Percentiles rank a stretch among this genome's conserved stretches.
Evolutionary conservation across 192 early-diverging fungal genomes (phyloP).

Genomic region (Rhizoclosmatium globosum): DNA sequence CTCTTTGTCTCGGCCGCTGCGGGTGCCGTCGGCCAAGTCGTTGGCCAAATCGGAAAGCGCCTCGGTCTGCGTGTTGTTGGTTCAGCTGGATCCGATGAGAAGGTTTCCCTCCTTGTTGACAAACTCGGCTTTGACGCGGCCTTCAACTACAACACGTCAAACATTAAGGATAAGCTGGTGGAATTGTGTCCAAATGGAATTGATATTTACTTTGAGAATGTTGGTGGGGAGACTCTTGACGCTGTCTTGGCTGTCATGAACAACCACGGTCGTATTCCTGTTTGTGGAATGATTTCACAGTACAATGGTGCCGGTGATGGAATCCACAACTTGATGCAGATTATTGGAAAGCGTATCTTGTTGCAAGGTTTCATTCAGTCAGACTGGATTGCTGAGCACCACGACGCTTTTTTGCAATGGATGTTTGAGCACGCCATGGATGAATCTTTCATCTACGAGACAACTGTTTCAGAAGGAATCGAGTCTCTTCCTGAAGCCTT

Average conservation of each 20-base stretch:
- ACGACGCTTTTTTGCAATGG: constrained; percentile 59
- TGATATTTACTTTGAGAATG: constrained; percentile 89
- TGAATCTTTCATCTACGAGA: constrained; percentile 68
- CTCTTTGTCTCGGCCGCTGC: constrained; percentile 83
- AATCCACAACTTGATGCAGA: constrained; percentile 63
- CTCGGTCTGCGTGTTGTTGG: constrained; percentile 85
- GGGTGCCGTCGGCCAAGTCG: constrained; percentile 74
- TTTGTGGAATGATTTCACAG: constrained; percentile 79
- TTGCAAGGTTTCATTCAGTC: constrained; percentile 75
- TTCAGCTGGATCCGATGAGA: constrained; percentile 84
- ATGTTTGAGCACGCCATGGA: constrained; percentile 59
- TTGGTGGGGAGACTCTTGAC: constrained; percentile 84
- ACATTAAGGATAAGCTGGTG: constrained; percentile 55
- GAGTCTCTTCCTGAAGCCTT: constrained; percentile 67
- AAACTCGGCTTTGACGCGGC: constrained; percentile 80
- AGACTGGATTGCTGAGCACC: constrained; percentile 48
- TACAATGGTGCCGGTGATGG: constrained; percentile 65
- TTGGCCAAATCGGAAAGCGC: constrained; percentile 82
- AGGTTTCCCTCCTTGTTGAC: constrained; percentile 72
- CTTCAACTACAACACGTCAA: constrained; percentile 93
- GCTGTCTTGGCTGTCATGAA: constrained; percentile 73
- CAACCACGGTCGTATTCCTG: constrained; percentile 69
- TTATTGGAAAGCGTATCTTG: constrained; percentile 64
- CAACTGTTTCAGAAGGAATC: constrained; percentile 68
- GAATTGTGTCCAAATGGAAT: constrained; percentile 79